Evolutionary conservation across 495 filamentous ascomycete species (phyloP), one percentile per base, ranked within the genome.

Genomic region (Xylaria palmicola): DNA sequence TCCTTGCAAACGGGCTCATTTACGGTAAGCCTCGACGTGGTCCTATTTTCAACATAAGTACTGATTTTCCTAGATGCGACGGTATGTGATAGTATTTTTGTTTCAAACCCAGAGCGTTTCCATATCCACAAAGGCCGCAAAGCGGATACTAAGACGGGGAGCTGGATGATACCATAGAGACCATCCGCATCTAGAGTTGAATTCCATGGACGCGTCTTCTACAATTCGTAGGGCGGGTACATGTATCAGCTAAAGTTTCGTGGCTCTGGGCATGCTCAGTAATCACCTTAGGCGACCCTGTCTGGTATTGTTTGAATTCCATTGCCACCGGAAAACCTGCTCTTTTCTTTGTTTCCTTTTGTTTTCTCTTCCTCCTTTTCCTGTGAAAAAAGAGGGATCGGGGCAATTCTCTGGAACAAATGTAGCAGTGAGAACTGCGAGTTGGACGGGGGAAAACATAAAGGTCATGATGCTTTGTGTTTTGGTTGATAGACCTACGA

Each of bases 1-100:
- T 57, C 95, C 97, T 68, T 98, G 94, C 79, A 97, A 97, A 73
- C 92, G 88, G 75, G 96, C 95, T 60, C 94, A 98, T 83, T 78
- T 98, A 61, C 77, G 82, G 81, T 83, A 75, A 64, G 74, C 72
- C 54, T 13, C 20, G 56, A 61, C 49, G 24, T 30, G 43, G 20
- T 36, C 59, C 40, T 47, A 13, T 56, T 60, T 63, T n/a, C 8
- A 62, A 58, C 44, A 41, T 40, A 53, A 59, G 56, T 10, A 56
- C 63, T 68, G 59, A 64, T 60, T 56, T 43, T 59, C 63, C 63
- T 61, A 82, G 79, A 74, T 82, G 79, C 57, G 79, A 82, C 61
- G 76, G 79, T 82, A 82, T 63, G 79, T n/a, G n/a, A n/a, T n/a
- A n/a, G n/a, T 80, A 74, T 63, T 26, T 41, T 44, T 55, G 20